Percentiles rank a stretch among this genome's conserved stretches.
Conservation (phyloP, 2,329 filamentous ascomycete species). For the Trichoderma atrobrunneum region DNA sequence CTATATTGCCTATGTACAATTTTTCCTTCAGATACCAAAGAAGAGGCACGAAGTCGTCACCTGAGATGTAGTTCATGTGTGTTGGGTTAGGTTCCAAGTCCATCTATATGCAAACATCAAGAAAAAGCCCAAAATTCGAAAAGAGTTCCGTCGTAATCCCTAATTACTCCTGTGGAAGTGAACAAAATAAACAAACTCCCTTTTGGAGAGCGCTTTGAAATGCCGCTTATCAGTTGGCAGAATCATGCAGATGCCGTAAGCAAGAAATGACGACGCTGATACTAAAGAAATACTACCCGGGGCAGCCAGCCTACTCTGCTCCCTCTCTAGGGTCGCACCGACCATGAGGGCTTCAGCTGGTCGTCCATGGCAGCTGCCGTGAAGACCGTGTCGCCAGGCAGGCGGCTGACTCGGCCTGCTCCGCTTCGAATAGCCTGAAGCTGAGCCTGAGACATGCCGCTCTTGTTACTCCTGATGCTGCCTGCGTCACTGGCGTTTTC, state of each 20-base stretch:
- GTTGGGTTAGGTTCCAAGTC: slow-evolving; percentile 29
- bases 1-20: slow-evolving; percentile 21
- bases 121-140: slow-evolving; percentile 25
- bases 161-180: slow-evolving; percentile 23
- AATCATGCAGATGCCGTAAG: slow-evolving; percentile 19
- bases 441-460: slow-evolving; percentile 71
- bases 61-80: slow-evolving; percentile 19
- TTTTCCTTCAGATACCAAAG: slow-evolving; percentile 13
- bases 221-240: slow-evolving; percentile 18
- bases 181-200: slow-evolving; percentile 24
- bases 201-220: slow-evolving; percentile 11
- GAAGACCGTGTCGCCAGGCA: slow-evolving; percentile 79
- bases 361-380: slow-evolving; percentile 65
- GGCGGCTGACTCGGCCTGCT: slow-evolving; percentile 80
- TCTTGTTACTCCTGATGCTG: slow-evolving; percentile 61
- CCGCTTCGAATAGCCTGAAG: slow-evolving; percentile 72
- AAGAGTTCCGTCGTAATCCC: slow-evolving; percentile 31
- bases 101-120: slow-evolving; percentile 37
- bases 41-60: slow-evolving; percentile 14
- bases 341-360: slow-evolving; percentile 59
- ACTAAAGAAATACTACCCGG: slow-evolving; percentile 16
- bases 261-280: slow-evolving; percentile 21
- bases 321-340: slow-evolving; percentile 43
- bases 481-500: slow-evolving; percentile 63
- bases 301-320: neutral